Conservation (phyloP, 371 early-diverging fungal genomes). For the Cokeromyces recurvatus region DNA sequence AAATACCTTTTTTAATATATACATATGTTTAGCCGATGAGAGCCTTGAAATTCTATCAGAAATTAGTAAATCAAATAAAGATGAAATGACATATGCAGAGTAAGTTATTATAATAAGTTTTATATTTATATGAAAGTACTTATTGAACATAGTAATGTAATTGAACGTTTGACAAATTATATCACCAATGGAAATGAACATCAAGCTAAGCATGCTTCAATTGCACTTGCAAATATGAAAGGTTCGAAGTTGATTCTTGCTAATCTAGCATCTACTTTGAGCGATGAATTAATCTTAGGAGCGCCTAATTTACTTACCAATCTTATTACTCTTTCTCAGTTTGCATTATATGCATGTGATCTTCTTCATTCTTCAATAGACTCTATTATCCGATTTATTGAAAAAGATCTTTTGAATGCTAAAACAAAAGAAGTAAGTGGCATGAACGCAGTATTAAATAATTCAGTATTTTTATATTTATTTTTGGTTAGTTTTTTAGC, state of each 20-base stretch:
- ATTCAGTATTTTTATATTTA: background rate
- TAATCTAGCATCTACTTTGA: slow-evolving; percentile 16
- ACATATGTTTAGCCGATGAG: slow-evolving; percentile 53
- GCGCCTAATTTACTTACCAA: slow-evolving; percentile 31
- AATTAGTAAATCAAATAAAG: slow-evolving; percentile 49
- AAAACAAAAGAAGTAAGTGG: slow-evolving; percentile 10
- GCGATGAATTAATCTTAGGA: slow-evolving; percentile 17
- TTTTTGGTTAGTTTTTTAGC: slow-evolving; percentile 2
- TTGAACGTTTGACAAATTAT: slow-evolving; percentile 36
- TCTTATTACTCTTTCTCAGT: slow-evolving; percentile 50
- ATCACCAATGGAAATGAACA: slow-evolving; percentile 40
- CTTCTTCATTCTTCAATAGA: slow-evolving; percentile 41
- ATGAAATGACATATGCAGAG: slow-evolving; percentile 34
- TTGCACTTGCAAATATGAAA: slow-evolving; percentile 50
- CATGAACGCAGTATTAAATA: background rate
- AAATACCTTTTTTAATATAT: too few relatives aligned
- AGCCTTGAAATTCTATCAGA: slow-evolving; percentile 59
- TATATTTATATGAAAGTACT: too few relatives aligned
- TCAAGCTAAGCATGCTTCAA: slow-evolving; percentile 61
- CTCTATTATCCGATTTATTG: slow-evolving; percentile 48
- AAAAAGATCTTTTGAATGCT: slow-evolving; percentile 46
- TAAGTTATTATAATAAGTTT: too few relatives aligned
- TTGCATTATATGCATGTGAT: slow-evolving; percentile 51
- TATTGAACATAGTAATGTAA: slow-evolving; percentile 22
- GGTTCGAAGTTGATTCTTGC: slow-evolving; percentile 5